Percentiles rank a stretch among this genome's conserved stretches.
These are phyloP conservation scores for Beauveria bassiana DNA, from an alignment of 2,329 filamentous ascomycete species.

Conservation along the genomic window DNA sequence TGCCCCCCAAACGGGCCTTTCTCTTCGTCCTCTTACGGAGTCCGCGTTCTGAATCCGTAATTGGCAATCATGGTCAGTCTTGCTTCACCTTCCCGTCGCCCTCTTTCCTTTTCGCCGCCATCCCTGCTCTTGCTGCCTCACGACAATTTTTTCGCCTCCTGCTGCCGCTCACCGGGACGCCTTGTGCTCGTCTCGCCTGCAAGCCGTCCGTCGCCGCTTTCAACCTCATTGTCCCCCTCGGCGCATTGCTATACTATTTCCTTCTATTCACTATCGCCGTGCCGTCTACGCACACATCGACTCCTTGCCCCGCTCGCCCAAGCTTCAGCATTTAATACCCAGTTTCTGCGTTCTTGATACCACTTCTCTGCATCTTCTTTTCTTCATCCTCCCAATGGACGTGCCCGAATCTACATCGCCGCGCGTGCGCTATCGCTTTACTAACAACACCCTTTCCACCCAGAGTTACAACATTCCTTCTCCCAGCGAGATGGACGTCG, in stretches of 20 bases:
- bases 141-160: conserved; percentile 5
- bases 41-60: not conserved
- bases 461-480: conserved; percentile 49
- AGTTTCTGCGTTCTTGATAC: not conserved
- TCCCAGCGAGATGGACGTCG: conserved; percentile 49
- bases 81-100: not conserved
- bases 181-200: not conserved
- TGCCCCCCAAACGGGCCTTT: conserved; percentile 5
- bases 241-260: not conserved
- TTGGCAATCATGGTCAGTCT: conserved; percentile 9
- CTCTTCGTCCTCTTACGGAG: conserved; percentile 7
- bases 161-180: conserved; percentile 12
- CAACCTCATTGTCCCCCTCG: not conserved
- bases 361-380: conserved; percentile 1
- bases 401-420: not conserved
- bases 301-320: conserved; percentile 2
- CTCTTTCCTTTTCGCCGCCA: not conserved
- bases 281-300: not conserved
- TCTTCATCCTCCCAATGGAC: not conserved
- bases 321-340: conserved; percentile 8
- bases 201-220: not conserved
- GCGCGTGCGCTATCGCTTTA: conserved; percentile 1
- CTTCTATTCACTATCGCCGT: not conserved
- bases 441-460: conserved; percentile 16
- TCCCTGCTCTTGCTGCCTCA: conserved; percentile 4